phyloP scores from a whole-genome alignment of 306 rosid species.

The Clitoria ternatea region DNA sequence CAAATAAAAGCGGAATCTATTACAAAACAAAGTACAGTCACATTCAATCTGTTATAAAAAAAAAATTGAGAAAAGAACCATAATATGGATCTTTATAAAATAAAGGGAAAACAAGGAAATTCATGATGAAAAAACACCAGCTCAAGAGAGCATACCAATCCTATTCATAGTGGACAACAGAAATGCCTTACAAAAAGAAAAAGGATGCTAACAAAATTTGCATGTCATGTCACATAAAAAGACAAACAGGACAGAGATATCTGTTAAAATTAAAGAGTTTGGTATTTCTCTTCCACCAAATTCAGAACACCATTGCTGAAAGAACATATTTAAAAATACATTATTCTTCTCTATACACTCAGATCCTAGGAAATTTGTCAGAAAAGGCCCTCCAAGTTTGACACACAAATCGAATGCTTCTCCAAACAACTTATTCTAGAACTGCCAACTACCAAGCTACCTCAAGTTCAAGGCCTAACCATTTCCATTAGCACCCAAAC shows the following conservation, averaged over 20 bases:
- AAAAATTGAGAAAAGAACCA: not conserved
- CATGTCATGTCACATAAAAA: not conserved
- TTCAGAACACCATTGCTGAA: not conserved
- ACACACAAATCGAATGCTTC: not conserved
- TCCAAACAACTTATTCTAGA: not conserved
- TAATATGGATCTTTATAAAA: not conserved
- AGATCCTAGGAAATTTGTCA: not conserved
- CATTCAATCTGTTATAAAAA: not conserved
- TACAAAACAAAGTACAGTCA: not conserved
- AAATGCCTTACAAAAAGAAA: not conserved
- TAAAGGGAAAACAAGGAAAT: not conserved
- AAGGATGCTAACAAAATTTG: not conserved
- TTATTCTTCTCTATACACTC: not conserved
- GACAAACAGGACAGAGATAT: not conserved
- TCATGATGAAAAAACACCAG: not conserved
- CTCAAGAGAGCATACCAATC: not conserved
- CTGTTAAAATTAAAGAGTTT: not conserved
- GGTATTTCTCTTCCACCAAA: not conserved
- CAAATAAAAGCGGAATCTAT: not conserved
- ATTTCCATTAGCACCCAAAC: not conserved
- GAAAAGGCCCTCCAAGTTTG: not conserved
- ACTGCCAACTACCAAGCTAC: not conserved
- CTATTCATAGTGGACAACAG: not conserved
- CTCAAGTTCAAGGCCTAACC: not conserved
- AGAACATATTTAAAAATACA: not conserved